Evolutionary conservation across 306 rosid genomes (phyloP).

Genomic region (Trifolium fragiferum): DNA sequence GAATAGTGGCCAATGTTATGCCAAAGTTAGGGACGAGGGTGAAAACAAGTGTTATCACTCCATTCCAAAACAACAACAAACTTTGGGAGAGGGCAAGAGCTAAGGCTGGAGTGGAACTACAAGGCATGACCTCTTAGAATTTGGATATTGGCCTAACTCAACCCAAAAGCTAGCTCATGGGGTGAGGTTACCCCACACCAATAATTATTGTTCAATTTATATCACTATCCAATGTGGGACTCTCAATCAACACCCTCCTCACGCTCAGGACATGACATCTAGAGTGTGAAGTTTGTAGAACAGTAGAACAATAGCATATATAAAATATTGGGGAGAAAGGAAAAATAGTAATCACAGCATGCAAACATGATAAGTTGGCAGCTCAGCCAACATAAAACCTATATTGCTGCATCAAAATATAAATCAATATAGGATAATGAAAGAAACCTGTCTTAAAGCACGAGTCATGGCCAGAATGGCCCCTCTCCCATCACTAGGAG

Average conservation of each 20-base stretch:
- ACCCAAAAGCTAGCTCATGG: neutral
- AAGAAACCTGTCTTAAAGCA: conserved; percentile 80
- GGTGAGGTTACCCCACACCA: neutral
- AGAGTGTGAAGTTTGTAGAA: no score
- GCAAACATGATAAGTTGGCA: conserved; percentile 31
- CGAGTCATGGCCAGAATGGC: conserved; percentile 89
- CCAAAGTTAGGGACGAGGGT: neutral
- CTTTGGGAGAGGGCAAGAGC: neutral
- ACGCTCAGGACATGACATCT: no score
- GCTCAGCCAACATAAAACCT: conserved; percentile 34
- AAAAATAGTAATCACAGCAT: no score
- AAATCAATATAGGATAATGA: conserved; percentile 15
- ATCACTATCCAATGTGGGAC: neutral
- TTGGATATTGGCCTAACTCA: neutral
- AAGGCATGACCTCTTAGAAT: neutral
- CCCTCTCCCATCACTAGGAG: conserved; percentile 86
- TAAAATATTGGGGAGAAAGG: no score
- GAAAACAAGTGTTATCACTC: neutral
- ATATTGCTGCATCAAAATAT: conserved; percentile 10
- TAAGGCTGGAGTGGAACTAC: neutral
- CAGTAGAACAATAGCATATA: no score
- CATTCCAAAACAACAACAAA: neutral
- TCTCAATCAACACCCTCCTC: no score
- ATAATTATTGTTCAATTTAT: neutral
- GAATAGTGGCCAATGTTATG: neutral